Conservation (phyloP, 1,284 basidiomycete genomes). For the Hemileia vastatrix region DNA sequence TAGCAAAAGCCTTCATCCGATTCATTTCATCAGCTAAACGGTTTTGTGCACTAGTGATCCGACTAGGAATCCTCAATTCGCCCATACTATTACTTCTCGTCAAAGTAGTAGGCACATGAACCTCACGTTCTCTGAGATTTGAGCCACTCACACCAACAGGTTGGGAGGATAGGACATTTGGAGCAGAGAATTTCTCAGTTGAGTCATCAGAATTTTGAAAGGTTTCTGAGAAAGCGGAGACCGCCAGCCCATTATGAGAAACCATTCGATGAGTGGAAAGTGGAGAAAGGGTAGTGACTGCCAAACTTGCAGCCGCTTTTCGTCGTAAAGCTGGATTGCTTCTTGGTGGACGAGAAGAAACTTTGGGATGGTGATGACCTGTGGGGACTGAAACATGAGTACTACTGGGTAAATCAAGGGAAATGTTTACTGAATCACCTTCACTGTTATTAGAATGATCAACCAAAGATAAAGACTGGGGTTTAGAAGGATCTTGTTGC, state of each 20-base stretch:
- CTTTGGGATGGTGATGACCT: neutral
- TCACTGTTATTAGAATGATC: too few relatives aligned
- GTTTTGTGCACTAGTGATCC: constrained; percentile 20
- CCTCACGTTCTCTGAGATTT: neutral
- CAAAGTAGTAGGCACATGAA: neutral
- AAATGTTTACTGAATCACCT: too few relatives aligned
- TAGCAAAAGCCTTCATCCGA: constrained; percentile 21
- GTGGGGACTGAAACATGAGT: neutral
- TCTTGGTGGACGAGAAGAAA: constrained; percentile 14
- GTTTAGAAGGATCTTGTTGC: neutral
- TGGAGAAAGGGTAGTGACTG: neutral
- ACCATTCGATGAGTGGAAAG: neutral
- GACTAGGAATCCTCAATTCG: constrained; percentile 19
- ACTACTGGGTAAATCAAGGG: neutral
- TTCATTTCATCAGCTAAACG: constrained; percentile 19
- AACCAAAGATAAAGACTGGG: too few relatives aligned
- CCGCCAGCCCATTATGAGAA: too few relatives aligned
- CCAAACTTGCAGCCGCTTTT: constrained; percentile 3
- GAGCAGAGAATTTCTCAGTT: neutral
- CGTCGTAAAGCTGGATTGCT: constrained; percentile 15
- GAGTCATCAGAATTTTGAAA: neutral
- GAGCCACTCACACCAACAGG: neutral
- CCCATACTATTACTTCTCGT: constrained; percentile 23
- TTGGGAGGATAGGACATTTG: neutral
- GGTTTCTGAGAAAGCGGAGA: neutral